Percentiles rank a stretch among this genome's conserved stretches.
Conservation (phyloP, 2,329 filamentous ascomycete species). For the Pseudogymnoascus sp. region DNA sequence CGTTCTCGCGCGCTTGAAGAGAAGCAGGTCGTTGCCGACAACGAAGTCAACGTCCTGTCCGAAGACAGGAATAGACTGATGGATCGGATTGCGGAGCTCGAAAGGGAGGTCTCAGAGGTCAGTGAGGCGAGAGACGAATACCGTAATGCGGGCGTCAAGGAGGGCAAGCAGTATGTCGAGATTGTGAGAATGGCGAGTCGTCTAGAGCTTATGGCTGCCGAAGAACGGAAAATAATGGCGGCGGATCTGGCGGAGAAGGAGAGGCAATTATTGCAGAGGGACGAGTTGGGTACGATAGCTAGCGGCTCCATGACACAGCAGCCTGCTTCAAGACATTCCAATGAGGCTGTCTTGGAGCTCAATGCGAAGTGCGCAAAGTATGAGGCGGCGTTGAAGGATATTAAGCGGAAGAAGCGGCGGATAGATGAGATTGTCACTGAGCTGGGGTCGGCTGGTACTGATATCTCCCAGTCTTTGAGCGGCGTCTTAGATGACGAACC, state of each 20-base stretch:
- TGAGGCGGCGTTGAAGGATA: background rate
- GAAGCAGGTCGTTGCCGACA: constrained; percentile 41
- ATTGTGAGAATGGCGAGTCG: constrained; percentile 27
- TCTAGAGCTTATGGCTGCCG: constrained; percentile 22
- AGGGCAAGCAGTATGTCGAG: constrained; percentile 27
- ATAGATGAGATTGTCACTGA: constrained; percentile 1
- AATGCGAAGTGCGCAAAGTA: background rate
- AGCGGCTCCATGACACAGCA: background rate
- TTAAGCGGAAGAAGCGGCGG: background rate
- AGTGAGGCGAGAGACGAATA: constrained; percentile 39
- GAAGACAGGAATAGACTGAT: constrained; percentile 42
- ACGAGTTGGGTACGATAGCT: background rate
- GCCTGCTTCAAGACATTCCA: background rate
- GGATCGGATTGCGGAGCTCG: constrained; percentile 38
- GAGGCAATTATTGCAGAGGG: background rate
- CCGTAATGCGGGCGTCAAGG: constrained; percentile 25
- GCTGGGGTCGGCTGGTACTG: background rate
- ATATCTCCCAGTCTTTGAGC: background rate
- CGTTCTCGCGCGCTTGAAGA: constrained; percentile 42
- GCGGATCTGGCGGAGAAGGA: background rate
- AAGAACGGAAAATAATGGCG: constrained; percentile 49
- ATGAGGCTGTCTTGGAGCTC: background rate
- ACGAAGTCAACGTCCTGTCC: constrained; percentile 42
- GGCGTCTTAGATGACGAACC: background rate
- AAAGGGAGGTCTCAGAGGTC: constrained; percentile 40